A percentile compares a stretch with the other conserved stretches of the same genome.
Conservation (phyloP, 2,329 filamentous ascomycete genomes). For the Aspergillus quadricinctus region DNA sequence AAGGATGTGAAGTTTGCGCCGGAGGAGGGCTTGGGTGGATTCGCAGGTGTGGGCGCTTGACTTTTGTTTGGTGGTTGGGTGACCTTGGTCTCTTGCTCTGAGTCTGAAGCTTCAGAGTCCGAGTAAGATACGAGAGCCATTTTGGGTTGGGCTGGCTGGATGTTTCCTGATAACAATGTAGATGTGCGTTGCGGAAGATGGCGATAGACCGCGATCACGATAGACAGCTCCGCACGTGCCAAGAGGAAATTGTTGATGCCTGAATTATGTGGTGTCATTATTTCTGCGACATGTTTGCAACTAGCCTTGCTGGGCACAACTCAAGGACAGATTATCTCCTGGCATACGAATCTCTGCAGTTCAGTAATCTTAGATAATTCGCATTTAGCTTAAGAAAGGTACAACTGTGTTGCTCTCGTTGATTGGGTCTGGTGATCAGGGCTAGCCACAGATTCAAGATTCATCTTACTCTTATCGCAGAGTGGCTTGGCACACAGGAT, state of each 20-base stretch:
- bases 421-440: too few relatives aligned
- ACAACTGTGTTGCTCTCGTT: too few relatives aligned
- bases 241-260: neutral
- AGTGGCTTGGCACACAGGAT: neutral
- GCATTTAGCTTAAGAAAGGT: too few relatives aligned
- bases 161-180: neutral
- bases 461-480: neutral
- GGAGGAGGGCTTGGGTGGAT: constrained; percentile 25
- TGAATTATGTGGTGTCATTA: neutral
- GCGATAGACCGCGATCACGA: neutral
- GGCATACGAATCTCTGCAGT: neutral
- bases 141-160: neutral
- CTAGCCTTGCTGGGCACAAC: neutral
- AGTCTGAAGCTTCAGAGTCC: constrained; percentile 68
- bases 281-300: too few relatives aligned
- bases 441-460: too few relatives aligned
- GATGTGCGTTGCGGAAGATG: neutral
- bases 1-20: constrained; percentile 65
- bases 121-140: constrained; percentile 84
- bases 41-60: constrained; percentile 19
- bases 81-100: constrained; percentile 44
- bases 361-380: too few relatives aligned
- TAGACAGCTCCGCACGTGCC: neutral
- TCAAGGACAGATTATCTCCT: neutral
- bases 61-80: constrained; percentile 22